These are phyloP conservation scores for Tuctoria greenei DNA, from an alignment of 176 grass and related monocot species.

Conservation along the genomic window DNA sequence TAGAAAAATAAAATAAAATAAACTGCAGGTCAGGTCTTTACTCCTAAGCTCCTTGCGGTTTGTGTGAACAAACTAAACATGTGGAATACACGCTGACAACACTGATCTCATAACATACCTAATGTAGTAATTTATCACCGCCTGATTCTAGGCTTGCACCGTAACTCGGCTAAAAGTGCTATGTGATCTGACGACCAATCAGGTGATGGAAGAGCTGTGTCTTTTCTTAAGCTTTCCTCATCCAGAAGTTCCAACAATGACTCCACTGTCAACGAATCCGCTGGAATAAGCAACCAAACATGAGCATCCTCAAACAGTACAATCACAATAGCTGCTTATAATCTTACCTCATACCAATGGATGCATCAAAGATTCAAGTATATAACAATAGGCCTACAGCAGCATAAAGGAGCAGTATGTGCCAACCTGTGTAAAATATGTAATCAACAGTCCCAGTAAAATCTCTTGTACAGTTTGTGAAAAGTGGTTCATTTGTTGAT, in stretches of 20 bases:
- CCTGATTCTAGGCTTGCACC: conserved; percentile 92
- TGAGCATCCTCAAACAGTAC: conserved; percentile 1
- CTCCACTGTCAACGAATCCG: conserved; percentile 92
- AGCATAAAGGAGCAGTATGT: background rate
- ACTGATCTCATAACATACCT: conserved; percentile 48
- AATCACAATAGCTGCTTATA: too few species aligned
- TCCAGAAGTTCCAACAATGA: conserved; percentile 96
- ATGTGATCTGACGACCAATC: conserved; percentile 99
- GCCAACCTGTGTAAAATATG: conserved; percentile 97
- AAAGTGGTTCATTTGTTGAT: conserved; percentile 90
- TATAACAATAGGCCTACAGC: conserved; percentile 15
- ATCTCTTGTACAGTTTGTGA: conserved; percentile 97
- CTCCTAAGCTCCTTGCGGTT: background rate
- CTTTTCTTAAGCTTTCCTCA: conserved; percentile 95
- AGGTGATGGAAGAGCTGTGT: conserved; percentile 93
- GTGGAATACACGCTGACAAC: background rate
- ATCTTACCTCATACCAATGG: too few species aligned
- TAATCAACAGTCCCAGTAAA: conserved; percentile 94
- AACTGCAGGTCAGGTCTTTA: background rate
- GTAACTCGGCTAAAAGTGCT: conserved; percentile 93
- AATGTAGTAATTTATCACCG: conserved; percentile 56
- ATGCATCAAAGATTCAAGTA: conserved; percentile 16
- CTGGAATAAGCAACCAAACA: conserved; percentile 51
- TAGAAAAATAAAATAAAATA: conserved; percentile 4
- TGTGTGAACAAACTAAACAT: conserved; percentile 7